A percentile compares a stretch with the other conserved stretches of the same genome.
Evolutionary conservation across 1,139 yeast species (phyloP).

Genomic region (Suhomyces kunorum): DNA sequence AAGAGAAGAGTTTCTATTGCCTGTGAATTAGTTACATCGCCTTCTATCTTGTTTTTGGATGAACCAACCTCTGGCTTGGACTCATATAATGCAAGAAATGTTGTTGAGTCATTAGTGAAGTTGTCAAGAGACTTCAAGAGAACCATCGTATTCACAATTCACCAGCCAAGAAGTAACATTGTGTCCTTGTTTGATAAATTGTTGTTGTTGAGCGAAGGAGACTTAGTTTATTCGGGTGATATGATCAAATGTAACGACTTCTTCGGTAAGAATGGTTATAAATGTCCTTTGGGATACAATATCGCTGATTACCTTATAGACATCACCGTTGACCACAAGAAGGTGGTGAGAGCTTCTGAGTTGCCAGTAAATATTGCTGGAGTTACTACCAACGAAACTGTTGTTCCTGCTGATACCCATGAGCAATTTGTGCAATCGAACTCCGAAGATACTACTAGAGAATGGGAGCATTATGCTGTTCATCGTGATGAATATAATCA

Average conservation of each 20-base stretch:
- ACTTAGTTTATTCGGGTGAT: conserved; percentile 83
- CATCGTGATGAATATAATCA: conserved; percentile 69
- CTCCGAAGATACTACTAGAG: conserved; percentile 61
- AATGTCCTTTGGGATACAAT: conserved; percentile 87
- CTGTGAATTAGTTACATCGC: conserved; percentile 85
- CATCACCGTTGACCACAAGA: conserved; percentile 68
- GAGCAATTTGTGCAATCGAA: conserved; percentile 32
- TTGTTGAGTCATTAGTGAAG: conserved; percentile 78
- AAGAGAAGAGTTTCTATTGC: conserved; percentile 88
- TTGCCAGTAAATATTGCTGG: conserved; percentile 23
- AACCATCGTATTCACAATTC: conserved; percentile 89
- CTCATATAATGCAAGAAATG: conserved; percentile 90
- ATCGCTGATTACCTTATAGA: conserved; percentile 93
- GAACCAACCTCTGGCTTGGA: conserved; percentile 96
- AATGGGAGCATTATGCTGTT: conserved; percentile 88
- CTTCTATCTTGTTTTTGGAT: conserved; percentile 76
- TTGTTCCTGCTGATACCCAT: conserved; percentile 35
- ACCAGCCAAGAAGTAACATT: conserved; percentile 96
- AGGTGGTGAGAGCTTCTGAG: conserved; percentile 23
- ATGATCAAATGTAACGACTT: conserved; percentile 70
- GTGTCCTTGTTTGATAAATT: conserved; percentile 87
- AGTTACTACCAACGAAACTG: conserved; percentile 25
- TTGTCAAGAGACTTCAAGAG: conserved; percentile 79
- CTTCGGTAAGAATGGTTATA: conserved; percentile 72
- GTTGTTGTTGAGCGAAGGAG: conserved; percentile 79